phyloP scores from a whole-genome alignment of 106 monocot genomes.

The Dactylorhiza incarnata region DNA sequence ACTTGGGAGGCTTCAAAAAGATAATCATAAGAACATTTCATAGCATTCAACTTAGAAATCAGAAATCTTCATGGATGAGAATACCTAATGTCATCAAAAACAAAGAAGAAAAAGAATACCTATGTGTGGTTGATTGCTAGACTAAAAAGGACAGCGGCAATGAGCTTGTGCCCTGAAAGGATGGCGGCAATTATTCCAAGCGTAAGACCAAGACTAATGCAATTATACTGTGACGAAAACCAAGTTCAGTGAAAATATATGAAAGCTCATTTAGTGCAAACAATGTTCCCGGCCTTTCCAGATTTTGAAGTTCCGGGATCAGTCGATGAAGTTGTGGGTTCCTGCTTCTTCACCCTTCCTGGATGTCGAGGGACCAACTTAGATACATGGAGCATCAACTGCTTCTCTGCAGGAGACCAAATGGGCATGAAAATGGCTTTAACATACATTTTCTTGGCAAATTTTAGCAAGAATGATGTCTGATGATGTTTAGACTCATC shows the following conservation, averaged over 20 bases:
- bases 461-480: too few species aligned
- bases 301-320: too few species aligned
- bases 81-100: background rate
- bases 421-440: too few species aligned
- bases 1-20: background rate
- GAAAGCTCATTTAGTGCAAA: background rate
- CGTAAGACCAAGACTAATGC: slow-evolving; percentile 86
- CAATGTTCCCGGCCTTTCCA: too few species aligned
- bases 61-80: background rate
- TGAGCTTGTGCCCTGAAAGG: slow-evolving; percentile 41
- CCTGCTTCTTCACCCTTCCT: too few species aligned
- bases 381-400: too few species aligned
- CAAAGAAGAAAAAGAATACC: slow-evolving; percentile 19
- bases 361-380: too few species aligned
- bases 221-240: slow-evolving; percentile 62
- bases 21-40: background rate
- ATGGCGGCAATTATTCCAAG: slow-evolving; percentile 71
- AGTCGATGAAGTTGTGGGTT: too few species aligned
- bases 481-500: too few species aligned
- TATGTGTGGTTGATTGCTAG: slow-evolving; percentile 96
- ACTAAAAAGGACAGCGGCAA: slow-evolving; percentile 69
- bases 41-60: too few species aligned
- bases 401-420: too few species aligned
- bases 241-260: background rate
- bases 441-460: too few species aligned